Evolutionary conservation across 495 filamentous ascomycete species (phyloP).

Genomic region (Mytilinidion resinicola): DNA sequence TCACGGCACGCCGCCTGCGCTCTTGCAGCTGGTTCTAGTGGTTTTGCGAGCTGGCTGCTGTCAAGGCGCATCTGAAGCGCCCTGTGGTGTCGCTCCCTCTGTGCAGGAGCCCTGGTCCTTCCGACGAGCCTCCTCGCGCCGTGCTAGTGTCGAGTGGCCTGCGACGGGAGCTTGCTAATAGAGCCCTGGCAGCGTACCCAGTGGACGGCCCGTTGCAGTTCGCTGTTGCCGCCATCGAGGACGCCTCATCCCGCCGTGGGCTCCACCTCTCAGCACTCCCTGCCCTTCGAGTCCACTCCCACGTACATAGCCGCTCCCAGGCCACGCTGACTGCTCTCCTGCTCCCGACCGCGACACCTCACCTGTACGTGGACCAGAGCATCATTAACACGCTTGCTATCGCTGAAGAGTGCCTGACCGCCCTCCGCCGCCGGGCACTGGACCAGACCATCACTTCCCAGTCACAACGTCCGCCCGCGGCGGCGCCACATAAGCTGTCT

Average conservation of each 20-base stretch:
- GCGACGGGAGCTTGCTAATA: not conserved
- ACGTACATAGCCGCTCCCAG: not conserved
- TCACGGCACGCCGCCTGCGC: no score
- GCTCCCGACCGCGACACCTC: not conserved
- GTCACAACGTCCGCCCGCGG: no score
- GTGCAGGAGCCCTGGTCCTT: no score
- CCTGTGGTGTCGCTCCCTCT: no score
- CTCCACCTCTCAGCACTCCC: not conserved
- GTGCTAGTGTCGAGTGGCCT: no score
- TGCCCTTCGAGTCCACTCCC: not conserved
- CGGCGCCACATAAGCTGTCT: no score
- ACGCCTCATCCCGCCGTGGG: conserved; percentile 1
- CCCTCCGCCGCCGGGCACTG: no score
- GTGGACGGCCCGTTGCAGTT: conserved; percentile 1
- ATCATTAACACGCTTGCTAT: conserved; percentile 1
- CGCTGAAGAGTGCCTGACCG: not conserved
- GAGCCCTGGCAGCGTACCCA: not conserved
- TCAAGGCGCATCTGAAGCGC: no score
- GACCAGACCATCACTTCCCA: no score
- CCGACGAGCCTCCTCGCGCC: no score
- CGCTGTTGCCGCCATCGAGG: not conserved
- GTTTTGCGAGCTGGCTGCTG: no score
- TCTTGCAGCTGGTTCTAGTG: no score
- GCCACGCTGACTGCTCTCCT: not conserved
- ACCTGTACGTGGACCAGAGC: conserved; percentile 1